Evolutionary conservation across 2,329 filamentous ascomycete genomes (phyloP), one percentile per base, ranked within the genome.

Genomic region (Fusarium ambrosium): DNA sequence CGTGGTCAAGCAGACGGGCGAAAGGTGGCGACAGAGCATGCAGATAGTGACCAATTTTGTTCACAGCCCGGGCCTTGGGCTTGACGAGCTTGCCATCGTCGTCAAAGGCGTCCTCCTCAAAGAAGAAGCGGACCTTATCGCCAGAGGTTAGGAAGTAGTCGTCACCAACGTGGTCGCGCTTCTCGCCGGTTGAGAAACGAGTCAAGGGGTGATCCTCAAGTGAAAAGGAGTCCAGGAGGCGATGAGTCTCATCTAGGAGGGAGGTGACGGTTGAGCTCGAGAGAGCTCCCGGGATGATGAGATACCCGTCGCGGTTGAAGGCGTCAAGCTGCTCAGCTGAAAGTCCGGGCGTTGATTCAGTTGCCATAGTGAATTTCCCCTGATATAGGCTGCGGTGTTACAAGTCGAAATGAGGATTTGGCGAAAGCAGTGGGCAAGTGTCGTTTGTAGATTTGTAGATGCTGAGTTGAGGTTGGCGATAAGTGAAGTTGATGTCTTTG

Each of bases 51-150:
- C 94, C 93, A 80, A 95, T 95, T 85, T 95, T 94, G 87, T 98
- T 99, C 81, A 99, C 93, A 64, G 97, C 94, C 64, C 88, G 90
- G 72, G 93, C 87, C 83, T 97, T 97, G 43, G 95, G 94, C 77
- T 95, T 95, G 13, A 85, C 86, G 4, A 98, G 90, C 2, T 86
- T 84, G 43, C 94, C 92, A 0, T 84, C 79, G 11, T 86, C 76
- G 79, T 92, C 87, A 82, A 98, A 96, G 73, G 96, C 96, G 84
- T 97, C 95, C 84, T 97, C 95, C 84, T 98, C 96, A 84, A 98
- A 97, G 89, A 98, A 98, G 89, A 97, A 98, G 69, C 95, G 93
- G 71, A 98, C 87, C 85, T 98, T 96, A 87, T 98, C 94, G 71
- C 95, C 95, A 4, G 93, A 97, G 2, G 88, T 89, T 4, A 98